phyloP scores from a whole-genome alignment of 2,329 filamentous ascomycete species.

The Beauveria sp. region DNA sequence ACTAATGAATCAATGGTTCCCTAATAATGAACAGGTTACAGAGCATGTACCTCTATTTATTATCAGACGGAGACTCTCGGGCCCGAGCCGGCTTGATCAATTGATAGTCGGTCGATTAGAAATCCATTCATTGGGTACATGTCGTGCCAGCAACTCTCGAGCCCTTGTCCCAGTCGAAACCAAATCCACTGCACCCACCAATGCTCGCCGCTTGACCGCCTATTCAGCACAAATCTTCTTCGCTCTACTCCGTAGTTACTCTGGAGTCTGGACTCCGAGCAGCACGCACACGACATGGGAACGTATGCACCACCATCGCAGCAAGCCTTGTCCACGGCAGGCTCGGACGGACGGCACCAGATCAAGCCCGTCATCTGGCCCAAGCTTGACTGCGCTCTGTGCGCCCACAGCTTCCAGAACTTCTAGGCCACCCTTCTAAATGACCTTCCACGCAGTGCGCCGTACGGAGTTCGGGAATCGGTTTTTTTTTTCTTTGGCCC shows the following conservation, averaged over 20 bases:
- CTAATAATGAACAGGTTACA: too few relatives aligned
- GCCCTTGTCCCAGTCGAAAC: slow-evolving; percentile 7
- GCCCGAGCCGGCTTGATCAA: not conserved
- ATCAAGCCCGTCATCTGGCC: slow-evolving; percentile 4
- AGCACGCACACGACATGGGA: not conserved
- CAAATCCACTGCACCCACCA: slow-evolving; percentile 2
- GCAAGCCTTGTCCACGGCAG: not conserved
- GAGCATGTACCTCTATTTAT: not conserved
- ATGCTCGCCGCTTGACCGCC: slow-evolving; percentile 6
- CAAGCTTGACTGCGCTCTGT: not conserved
- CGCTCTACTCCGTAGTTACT: not conserved
- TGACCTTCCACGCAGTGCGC: not conserved
- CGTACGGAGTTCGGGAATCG: not conserved
- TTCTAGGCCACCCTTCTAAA: not conserved
- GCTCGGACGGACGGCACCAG: slow-evolving; percentile 4
- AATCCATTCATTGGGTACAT: not conserved
- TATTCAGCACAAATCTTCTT: not conserved
- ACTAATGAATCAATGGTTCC: too few relatives aligned
- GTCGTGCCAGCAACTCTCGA: not conserved
- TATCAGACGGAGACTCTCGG: not conserved
- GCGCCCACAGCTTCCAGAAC: slow-evolving; percentile 5
- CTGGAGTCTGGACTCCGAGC: too few relatives aligned
- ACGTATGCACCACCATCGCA: not conserved
- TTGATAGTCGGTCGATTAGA: not conserved
- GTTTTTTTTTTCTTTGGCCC: not conserved